Percentiles rank a stretch among this genome's conserved stretches.
phyloP scores from a whole-genome alignment of 2,329 filamentous ascomycete genomes.

The Colletotrichum cuscutae region DNA sequence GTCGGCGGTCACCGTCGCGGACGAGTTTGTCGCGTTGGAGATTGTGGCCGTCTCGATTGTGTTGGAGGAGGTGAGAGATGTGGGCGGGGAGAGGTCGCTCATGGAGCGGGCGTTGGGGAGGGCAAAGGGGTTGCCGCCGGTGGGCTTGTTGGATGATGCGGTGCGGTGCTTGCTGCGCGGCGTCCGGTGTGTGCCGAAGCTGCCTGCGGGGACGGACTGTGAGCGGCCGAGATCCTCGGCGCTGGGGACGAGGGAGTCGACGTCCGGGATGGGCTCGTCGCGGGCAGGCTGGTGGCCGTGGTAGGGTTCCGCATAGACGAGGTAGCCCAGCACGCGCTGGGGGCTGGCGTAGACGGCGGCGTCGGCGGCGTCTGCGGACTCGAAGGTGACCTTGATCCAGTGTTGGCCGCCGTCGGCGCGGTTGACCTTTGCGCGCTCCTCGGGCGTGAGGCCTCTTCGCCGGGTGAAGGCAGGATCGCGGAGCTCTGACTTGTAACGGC shows the following conservation, averaged over 20 bases:
- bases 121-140: slow-evolving; percentile 47
- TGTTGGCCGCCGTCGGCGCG: slow-evolving; percentile 84
- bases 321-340: slow-evolving; percentile 75
- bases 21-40: slow-evolving; percentile 48
- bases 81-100: slow-evolving; percentile 51
- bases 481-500: slow-evolving; percentile 78
- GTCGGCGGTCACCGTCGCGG: slow-evolving; percentile 55
- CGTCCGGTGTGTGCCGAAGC: slow-evolving; percentile 35
- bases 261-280: slow-evolving; percentile 71
- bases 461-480: slow-evolving; percentile 78
- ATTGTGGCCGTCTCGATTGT: slow-evolving; percentile 69
- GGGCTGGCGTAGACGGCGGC: slow-evolving; percentile 76
- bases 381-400: slow-evolving; percentile 91
- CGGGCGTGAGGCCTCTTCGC: slow-evolving; percentile 71
- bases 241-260: slow-evolving; percentile 51
- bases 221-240: slow-evolving; percentile 44
- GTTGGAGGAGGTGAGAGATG: slow-evolving; percentile 61
- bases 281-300: slow-evolving; percentile 70
- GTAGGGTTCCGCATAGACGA: slow-evolving; percentile 78
- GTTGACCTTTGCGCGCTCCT: slow-evolving; percentile 83
- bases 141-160: slow-evolving; percentile 35
- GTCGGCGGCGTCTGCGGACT: slow-evolving; percentile 77
- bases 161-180: slow-evolving; percentile 40
- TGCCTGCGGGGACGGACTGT: slow-evolving; percentile 48
- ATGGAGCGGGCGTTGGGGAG: slow-evolving; percentile 48